These are phyloP conservation scores for Infundibulicybe gibba DNA, from an alignment of 768 basidiomycete species.

Conservation along the genomic window DNA sequence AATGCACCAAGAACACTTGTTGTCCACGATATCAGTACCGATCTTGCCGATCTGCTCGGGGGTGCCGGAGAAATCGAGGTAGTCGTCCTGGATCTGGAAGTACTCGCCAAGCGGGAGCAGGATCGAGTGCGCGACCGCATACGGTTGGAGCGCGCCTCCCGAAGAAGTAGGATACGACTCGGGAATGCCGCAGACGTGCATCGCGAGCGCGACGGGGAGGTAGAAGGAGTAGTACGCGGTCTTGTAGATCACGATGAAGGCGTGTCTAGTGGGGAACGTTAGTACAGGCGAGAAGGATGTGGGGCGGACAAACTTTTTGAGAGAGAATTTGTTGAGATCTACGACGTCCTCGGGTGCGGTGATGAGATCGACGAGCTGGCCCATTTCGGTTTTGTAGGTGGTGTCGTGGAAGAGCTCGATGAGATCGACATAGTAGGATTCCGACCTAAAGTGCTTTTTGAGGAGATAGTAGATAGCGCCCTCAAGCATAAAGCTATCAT, in stretches of 20 bases:
- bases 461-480: constrained; percentile 89
- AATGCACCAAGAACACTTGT: constrained; percentile 98
- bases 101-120: constrained; percentile 94
- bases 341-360: constrained; percentile 91
- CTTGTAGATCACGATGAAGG: constrained; percentile 94
- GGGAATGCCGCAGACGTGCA: constrained; percentile 73
- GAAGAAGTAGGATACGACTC: constrained; percentile 31
- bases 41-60: constrained; percentile 95
- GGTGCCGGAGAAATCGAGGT: constrained; percentile 86
- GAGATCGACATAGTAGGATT: constrained; percentile 83
- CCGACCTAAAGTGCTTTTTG: constrained; percentile 78
- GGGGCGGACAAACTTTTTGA: constrained; percentile 57
- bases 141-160: constrained; percentile 33
- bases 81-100: constrained; percentile 99
- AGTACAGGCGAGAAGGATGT: neutral
- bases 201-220: constrained; percentile 93
- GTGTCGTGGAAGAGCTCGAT: constrained; percentile 91
- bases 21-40: constrained; percentile 97
- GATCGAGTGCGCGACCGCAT: constrained; percentile 73
- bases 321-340: constrained; percentile 84
- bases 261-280: constrained; percentile 53
- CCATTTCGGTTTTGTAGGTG: constrained; percentile 91
- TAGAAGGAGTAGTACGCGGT: constrained; percentile 99
- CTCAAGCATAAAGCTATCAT: constrained; percentile 96
- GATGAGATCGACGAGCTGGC: constrained; percentile 93